Evolutionary conservation across 352 stramenopile species (phyloP).

Genomic region (Saprolegnia diclina): DNA sequence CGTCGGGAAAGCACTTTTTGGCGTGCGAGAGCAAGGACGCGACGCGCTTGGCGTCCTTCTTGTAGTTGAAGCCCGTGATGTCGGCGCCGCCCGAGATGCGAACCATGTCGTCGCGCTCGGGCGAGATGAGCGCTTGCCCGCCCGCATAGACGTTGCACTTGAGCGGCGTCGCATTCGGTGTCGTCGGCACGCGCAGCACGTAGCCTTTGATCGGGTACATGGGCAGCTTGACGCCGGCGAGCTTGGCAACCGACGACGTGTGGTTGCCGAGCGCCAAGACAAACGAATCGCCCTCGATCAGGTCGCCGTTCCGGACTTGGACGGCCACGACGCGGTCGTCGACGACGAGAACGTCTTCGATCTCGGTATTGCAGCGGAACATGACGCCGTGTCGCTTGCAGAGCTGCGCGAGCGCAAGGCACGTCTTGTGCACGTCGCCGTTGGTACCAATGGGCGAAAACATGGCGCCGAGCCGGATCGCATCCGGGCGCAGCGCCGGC

Average conservation of each 20-base stretch:
- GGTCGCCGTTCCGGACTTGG: conserved; percentile 58
- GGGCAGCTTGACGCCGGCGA: conserved; percentile 63
- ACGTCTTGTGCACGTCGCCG: conserved; percentile 84
- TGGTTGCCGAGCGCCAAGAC: conserved; percentile 78
- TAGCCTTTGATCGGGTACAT: conserved; percentile 85
- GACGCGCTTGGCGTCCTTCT: conserved; percentile 56
- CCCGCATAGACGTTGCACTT: conserved; percentile 79
- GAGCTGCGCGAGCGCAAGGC: conserved; percentile 69
- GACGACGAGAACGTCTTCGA: conserved; percentile 76
- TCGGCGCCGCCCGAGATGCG: conserved; percentile 78
- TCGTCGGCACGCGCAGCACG: conserved; percentile 71
- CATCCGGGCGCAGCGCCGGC: conserved; percentile 46
- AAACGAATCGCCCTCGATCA: conserved; percentile 85
- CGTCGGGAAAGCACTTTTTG: conserved; percentile 75
- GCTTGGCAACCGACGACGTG: conserved; percentile 57
- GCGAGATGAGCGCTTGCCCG: conserved; percentile 64
- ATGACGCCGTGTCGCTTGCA: conserved; percentile 80
- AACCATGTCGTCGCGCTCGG: conserved; percentile 50
- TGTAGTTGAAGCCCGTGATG: conserved; percentile 55
- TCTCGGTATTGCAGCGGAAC: conserved; percentile 83
- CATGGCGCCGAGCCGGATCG: conserved; percentile 57
- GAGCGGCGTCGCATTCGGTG: conserved; percentile 52
- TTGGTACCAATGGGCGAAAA: conserved; percentile 79
- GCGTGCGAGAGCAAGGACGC: conserved; percentile 70
- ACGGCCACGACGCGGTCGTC: conserved; percentile 70